Percentiles rank a stretch among this genome's conserved stretches.
These are phyloP conservation scores for Kalanchoe fedtschenkoi DNA, from an alignment of 164 flowering plant species.

Conservation along the genomic window DNA sequence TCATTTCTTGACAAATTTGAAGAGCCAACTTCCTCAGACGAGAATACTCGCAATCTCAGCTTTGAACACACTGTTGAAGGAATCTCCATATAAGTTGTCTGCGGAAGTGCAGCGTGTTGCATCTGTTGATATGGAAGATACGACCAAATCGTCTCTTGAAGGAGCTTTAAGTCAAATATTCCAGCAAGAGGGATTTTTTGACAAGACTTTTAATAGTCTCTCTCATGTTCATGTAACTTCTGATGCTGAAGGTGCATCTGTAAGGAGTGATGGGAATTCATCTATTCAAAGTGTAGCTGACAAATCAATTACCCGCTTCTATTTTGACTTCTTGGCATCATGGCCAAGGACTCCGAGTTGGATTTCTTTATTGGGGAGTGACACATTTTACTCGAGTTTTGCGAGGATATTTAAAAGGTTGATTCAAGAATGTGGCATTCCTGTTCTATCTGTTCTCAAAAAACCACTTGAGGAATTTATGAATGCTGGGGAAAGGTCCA, in stretches of 20 bases:
- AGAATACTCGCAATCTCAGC: constrained; percentile 97
- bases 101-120: constrained; percentile 17
- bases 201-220: constrained; percentile 66
- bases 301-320: constrained; percentile 85
- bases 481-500: constrained; percentile 83
- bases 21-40: constrained; percentile 94
- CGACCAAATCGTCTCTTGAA: constrained; percentile 59
- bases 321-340: constrained; percentile 88
- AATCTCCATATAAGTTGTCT: constrained; percentile 67
- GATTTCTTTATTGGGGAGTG: constrained; percentile 77
- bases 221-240: constrained; percentile 82
- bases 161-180: constrained; percentile 60
- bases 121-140: constrained; percentile 19
- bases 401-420: constrained; percentile 87
- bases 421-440: constrained; percentile 89
- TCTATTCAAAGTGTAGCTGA: constrained; percentile 78
- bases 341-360: constrained; percentile 99
- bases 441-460: constrained; percentile 52
- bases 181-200: constrained; percentile 75
- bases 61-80: constrained; percentile 68
- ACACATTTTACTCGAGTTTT: constrained; percentile 78
- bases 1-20: constrained; percentile 79
- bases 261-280: constrained; percentile 55
- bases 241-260: constrained; percentile 58
- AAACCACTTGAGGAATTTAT: constrained; percentile 61